Conservation (phyloP, 2,329 filamentous ascomycete genomes). For the Aspergillus awamori region DNA sequence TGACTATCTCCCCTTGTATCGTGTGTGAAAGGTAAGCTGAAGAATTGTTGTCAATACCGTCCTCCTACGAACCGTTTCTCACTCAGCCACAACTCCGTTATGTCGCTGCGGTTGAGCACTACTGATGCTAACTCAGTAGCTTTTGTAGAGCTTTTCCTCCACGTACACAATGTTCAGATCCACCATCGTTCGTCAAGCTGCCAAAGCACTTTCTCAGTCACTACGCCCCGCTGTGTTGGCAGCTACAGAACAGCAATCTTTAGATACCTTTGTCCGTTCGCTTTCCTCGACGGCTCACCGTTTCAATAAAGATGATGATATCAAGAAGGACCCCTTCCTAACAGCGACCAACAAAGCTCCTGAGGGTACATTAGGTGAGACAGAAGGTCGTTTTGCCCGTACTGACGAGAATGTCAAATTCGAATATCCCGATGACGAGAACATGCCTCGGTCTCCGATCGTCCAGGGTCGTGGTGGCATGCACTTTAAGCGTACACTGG, state of each 20-base stretch:
- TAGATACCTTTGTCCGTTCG: slow-evolving; percentile 25
- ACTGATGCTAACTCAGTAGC: not conserved
- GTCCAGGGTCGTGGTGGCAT: slow-evolving; percentile 76
- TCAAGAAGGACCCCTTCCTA: slow-evolving; percentile 29
- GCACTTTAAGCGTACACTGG: slow-evolving; percentile 82
- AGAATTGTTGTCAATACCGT: no score
- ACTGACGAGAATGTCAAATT: slow-evolving; percentile 78
- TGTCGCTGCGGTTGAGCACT: not conserved
- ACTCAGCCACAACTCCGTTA: not conserved
- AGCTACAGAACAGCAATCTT: slow-evolving; percentile 16
- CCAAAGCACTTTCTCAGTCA: slow-evolving; percentile 26
- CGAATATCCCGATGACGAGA: slow-evolving; percentile 73
- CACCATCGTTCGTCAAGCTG: slow-evolving; percentile 29
- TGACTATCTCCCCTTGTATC: no score
- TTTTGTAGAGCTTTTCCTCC: not conserved
- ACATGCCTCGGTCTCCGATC: slow-evolving; percentile 71
- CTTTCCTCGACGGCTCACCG: slow-evolving; percentile 36
- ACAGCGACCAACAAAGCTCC: slow-evolving; percentile 37
- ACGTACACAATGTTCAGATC: slow-evolving; percentile 33
- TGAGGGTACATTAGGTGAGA: slow-evolving; percentile 36
- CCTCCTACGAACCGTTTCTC: not conserved
- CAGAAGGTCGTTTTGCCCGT: slow-evolving; percentile 72
- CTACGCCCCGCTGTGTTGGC: slow-evolving; percentile 25
- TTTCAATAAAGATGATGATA: slow-evolving; percentile 28
- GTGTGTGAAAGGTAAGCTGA: no score